Conservation (phyloP, 768 basidiomycete species). For the Leucocoprinus leucothites region DNA sequence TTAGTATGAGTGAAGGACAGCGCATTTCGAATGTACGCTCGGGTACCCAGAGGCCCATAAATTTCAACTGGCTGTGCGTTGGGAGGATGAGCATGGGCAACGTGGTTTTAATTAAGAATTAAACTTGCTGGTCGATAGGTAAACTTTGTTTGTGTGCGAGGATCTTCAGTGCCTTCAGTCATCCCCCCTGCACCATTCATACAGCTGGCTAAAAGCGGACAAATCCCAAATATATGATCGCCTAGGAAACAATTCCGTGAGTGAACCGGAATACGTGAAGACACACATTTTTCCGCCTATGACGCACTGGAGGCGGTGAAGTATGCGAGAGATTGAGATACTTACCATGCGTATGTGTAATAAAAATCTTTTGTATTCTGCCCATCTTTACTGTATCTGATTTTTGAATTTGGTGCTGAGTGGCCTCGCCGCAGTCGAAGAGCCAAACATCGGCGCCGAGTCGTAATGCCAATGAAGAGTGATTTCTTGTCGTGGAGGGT, state of each 20-base stretch:
- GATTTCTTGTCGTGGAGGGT: constrained; percentile 75
- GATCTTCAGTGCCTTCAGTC: constrained; percentile 56
- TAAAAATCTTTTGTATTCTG: constrained; percentile 76
- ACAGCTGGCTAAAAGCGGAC: constrained; percentile 64
- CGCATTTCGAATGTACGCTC: constrained; percentile 71
- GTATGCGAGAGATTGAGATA: background rate
- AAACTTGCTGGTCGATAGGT: constrained; percentile 29
- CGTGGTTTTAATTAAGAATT: background rate
- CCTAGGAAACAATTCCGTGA: constrained; percentile 39
- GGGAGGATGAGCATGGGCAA: background rate
- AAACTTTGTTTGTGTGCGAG: constrained; percentile 36
- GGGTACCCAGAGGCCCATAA: constrained; percentile 82
- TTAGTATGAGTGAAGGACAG: constrained; percentile 68
- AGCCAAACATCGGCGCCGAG: constrained; percentile 74
- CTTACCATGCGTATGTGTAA: constrained; percentile 86
- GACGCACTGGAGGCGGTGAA: background rate
- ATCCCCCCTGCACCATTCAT: constrained; percentile 75
- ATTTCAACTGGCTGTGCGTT: constrained; percentile 65
- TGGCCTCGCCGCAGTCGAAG: constrained; percentile 85
- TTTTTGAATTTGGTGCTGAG: constrained; percentile 74
- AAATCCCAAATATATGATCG: constrained; percentile 77
- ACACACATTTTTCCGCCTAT: background rate
- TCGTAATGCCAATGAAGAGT: constrained; percentile 69
- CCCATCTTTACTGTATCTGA: constrained; percentile 70
- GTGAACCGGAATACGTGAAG: background rate